A percentile compares a stretch with the other conserved stretches of the same genome.
phyloP scores from a whole-genome alignment of 1,284 basidiomycete species.

The Melampsora americana region DNA sequence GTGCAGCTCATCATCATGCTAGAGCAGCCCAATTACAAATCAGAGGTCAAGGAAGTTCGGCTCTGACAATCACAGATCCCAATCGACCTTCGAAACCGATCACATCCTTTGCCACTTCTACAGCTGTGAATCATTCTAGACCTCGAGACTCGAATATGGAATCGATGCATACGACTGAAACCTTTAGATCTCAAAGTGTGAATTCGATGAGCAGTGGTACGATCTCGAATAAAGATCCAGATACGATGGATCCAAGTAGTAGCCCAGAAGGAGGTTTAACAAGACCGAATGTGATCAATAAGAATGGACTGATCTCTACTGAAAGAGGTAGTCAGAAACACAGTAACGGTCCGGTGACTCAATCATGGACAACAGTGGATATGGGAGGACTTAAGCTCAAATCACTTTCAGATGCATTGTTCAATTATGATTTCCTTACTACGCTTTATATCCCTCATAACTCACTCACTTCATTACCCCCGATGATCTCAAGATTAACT shows the following conservation, averaged over 20 bases:
- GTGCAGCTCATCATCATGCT: slow-evolving; percentile 73
- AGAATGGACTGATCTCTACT: slow-evolving; percentile 34
- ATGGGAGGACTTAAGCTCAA: slow-evolving; percentile 94
- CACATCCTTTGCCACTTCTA: slow-evolving; percentile 9
- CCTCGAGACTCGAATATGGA: not conserved
- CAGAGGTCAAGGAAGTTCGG: slow-evolving; percentile 69
- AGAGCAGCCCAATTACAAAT: slow-evolving; percentile 74
- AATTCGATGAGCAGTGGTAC: too few relatives aligned
- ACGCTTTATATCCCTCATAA: slow-evolving; percentile 98
- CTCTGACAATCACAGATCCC: slow-evolving; percentile 77
- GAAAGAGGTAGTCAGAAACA: slow-evolving; percentile 44
- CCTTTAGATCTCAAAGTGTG: slow-evolving; percentile 30
- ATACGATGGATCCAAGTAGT: slow-evolving; percentile 37
- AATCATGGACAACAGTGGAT: slow-evolving; percentile 79
- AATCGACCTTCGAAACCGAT: slow-evolving; percentile 56
- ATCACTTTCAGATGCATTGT: slow-evolving; percentile 75
- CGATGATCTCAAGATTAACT: slow-evolving; percentile 76
- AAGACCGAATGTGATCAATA: slow-evolving; percentile 35
- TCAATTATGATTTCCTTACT: slow-evolving; percentile 88
- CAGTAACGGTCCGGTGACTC: slow-evolving; percentile 18
- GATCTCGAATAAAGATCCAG: slow-evolving; percentile 1
- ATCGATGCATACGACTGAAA: slow-evolving; percentile 29
- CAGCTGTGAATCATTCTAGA: not conserved
- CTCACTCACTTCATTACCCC: slow-evolving; percentile 72
- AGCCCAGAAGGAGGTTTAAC: slow-evolving; percentile 43